Evolutionary conservation across 2,329 filamentous ascomycete species (phyloP), one percentile per base, ranked within the genome.

Genomic region (Thielaviopsis ethacetica): DNA sequence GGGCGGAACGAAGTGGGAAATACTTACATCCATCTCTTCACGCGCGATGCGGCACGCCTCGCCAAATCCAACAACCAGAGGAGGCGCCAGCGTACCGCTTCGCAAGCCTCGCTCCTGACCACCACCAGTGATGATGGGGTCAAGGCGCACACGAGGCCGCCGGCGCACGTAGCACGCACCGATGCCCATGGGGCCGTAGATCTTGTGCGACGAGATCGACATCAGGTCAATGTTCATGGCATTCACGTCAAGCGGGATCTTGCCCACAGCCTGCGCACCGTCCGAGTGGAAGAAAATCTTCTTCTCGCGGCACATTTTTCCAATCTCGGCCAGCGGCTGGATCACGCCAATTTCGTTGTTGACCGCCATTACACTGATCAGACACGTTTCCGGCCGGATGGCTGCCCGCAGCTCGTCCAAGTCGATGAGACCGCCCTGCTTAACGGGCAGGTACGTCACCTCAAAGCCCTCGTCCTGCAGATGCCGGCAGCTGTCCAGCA

Each of bases 331-430:
- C 61, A 98, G 74, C 0, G 93, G 93, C 72, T 98, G 93, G 61
- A 98, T 94, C n/a, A 98, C 93, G 68, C 93, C 93, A 67, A 98
- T 97, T 73, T 98, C 93, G 71, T 98, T 98, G 77, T 98, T 98
- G 67, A 98, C 93, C 0, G 93, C 84, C 93, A 98, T 98, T 71
- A 98, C 88, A 68, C 91, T 96, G 71, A 97, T 91, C 30, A 98
- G 75, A 51, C 83, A 84, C 15, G 93, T 98, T 62, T 97, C 91
- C 0, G 91, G 91, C 62, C 87, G 83, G 63, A 98, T 94, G 24
- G 91, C 89, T 22, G 84, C 86, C 73, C 94, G 86, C 30, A 98
- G 80, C 65, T 93, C 82, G 50, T 86, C 79, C 76, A 98, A 80
- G 64, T 85, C 81, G 66, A 98, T 77, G 64, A 97, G 74, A n/a